Base-by-base conservation (phyloP, 2,329 filamentous ascomycete species). In the Daldinia sp. region DNA sequence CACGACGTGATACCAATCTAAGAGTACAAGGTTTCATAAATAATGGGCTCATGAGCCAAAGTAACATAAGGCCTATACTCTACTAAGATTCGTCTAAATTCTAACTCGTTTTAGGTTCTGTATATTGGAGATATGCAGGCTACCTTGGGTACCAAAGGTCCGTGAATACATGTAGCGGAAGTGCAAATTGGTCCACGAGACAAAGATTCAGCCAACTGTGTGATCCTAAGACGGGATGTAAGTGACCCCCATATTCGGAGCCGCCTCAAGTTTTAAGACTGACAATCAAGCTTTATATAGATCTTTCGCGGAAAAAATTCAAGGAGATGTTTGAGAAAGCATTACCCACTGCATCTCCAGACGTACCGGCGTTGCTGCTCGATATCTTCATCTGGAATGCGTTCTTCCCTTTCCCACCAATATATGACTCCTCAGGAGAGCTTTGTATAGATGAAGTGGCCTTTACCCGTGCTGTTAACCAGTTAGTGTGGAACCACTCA, bases 321-420 rank as follows among this genome's bases (percentile, higher is more conserved):
- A 65, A 13, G 7, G 28, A 20, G 12, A 39, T 62, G 2, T 26
- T 65, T 9, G 28, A 41, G 9, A 37, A 60, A 44, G 46, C 9
- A 20, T 46, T 60, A n/a, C 46, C 60, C 13, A 18, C 9, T 12
- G 30, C 30, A 18, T 50, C 58, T 56, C 39, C 41, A n/a, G 54
- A n/a, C 9, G 28, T n/a, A 10, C 26, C 39, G 13, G 35, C n/a
- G 9, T 13, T 63, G 26, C 35, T 65, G 6, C 41, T 60, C 13
- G 48, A 63, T 18, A 60, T 65, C 26, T 41, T 65, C 12, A 59
- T 7, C 23, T 69, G n/a, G 58, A 59, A 63, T 53, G 62, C 57
- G 3, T 65, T 65, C 59, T 63, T 44, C 41, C 59, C 66, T 20
- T 69, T 69, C 42, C 35, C 66, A 37, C 35, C 39, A 62, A 37